Evolutionary conservation across 495 filamentous ascomycete species (phyloP).

Genomic region (Hypoxylon cercidicola): DNA sequence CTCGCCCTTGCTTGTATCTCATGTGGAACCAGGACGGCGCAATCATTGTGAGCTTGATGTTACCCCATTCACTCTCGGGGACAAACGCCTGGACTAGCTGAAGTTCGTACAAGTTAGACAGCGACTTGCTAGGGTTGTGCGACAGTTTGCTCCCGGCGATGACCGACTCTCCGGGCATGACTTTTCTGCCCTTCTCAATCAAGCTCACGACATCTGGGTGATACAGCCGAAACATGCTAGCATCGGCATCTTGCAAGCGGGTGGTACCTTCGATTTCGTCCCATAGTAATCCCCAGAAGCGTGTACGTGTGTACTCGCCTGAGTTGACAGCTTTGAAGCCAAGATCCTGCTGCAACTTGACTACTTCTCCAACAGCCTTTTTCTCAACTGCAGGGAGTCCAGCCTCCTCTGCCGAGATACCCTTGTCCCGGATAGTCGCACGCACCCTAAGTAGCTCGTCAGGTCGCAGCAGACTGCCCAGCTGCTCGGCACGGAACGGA

Average conservation of each 20-base stretch:
- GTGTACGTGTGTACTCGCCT: constrained; percentile 78
- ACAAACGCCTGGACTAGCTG: constrained; percentile 71
- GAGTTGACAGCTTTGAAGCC: constrained; percentile 73
- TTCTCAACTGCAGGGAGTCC: constrained; percentile 67
- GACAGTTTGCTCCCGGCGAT: constrained; percentile 78
- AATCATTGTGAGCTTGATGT: constrained; percentile 78
- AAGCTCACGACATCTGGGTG: constrained; percentile 84
- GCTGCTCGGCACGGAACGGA: constrained; percentile 85
- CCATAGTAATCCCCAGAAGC: constrained; percentile 77
- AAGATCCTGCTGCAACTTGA: constrained; percentile 71
- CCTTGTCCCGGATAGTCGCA: constrained; percentile 66
- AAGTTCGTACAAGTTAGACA: constrained; percentile 75
- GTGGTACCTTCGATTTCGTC: constrained; percentile 72
- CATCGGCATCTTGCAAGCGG: constrained; percentile 74
- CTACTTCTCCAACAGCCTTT: constrained; percentile 71
- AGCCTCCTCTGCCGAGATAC: constrained; percentile 62
- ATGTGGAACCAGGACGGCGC: constrained; percentile 79
- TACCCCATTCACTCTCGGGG: constrained; percentile 66
- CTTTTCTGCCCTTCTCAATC: constrained; percentile 63
- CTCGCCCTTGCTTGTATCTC: constrained; percentile 74
- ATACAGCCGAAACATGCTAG: constrained; percentile 74
- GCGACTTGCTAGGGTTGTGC: constrained; percentile 69
- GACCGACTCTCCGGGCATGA: constrained; percentile 79
- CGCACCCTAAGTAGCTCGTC: constrained; percentile 72
- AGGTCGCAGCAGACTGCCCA: constrained; percentile 84